A percentile compares a stretch with the other conserved stretches of the same genome.
These are phyloP conservation scores for Rhizoclosmatium globosum DNA, from an alignment of 192 early-diverging fungal species.

Conservation along the genomic window DNA sequence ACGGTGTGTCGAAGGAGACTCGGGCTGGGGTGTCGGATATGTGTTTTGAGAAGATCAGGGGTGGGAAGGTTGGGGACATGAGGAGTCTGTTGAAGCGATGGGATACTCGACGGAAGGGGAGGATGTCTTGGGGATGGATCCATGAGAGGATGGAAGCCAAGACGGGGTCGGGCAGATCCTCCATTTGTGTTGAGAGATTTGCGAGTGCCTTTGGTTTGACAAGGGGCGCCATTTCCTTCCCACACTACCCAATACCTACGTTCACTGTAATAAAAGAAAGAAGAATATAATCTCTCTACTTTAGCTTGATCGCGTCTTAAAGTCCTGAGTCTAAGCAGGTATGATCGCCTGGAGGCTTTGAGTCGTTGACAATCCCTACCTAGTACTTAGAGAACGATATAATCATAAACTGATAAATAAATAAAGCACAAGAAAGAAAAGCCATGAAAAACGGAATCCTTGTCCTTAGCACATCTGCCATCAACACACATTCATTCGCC, in stretches of 20 bases:
- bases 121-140: background rate
- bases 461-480: background rate
- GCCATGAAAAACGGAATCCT: constrained; percentile 29
- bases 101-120: background rate
- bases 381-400: too few species aligned
- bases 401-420: background rate
- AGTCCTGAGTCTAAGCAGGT: too few species aligned
- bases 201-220: background rate
- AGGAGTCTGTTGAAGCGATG: background rate
- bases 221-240: too few species aligned
- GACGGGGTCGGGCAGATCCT: background rate
- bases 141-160: background rate
- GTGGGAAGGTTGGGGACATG: background rate
- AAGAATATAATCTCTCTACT: too few species aligned
- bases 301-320: too few species aligned
- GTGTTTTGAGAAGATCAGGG: background rate
- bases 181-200: background rate
- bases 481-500: background rate
- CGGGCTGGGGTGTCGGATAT: background rate
- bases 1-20: background rate
- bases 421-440: background rate
- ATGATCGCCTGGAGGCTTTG: too few species aligned
- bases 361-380: too few species aligned
- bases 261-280: too few species aligned
- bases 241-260: too few species aligned